Percentiles rank a stretch among this genome's conserved stretches.
phyloP scores from a whole-genome alignment of 2,329 filamentous ascomycete genomes.

The Beauveria bassiana region DNA sequence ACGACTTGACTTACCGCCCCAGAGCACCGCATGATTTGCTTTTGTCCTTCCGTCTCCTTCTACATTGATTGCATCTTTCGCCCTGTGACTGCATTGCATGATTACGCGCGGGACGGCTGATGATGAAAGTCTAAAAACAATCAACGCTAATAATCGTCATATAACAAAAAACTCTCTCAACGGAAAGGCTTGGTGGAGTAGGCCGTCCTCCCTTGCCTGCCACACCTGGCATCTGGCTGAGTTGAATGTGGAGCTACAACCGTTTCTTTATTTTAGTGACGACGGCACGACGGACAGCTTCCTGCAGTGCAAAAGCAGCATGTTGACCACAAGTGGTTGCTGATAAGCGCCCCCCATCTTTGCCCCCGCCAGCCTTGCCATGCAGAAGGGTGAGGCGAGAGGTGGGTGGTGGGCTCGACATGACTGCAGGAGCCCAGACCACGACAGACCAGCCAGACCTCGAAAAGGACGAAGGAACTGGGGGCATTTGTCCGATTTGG shows the following conservation, averaged over 20 bases:
- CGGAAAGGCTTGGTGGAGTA: not conserved
- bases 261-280: not conserved
- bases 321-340: not conserved
- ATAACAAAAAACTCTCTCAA: not conserved
- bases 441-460: not conserved
- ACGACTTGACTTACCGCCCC: not conserved
- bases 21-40: not conserved
- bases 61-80: not conserved
- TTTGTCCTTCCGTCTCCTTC: not conserved
- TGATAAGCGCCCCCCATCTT: not conserved
- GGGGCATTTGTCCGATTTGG: not conserved
- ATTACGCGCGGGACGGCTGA: not conserved
- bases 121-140: not conserved
- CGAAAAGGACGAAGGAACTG: not conserved
- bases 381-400: not conserved
- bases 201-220: not conserved
- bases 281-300: not conserved
- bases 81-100: not conserved
- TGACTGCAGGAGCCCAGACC: constrained; percentile 5
- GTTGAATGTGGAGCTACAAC: not conserved
- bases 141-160: too few relatives aligned
- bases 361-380: not conserved
- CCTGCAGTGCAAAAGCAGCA: not conserved
- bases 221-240: not conserved
- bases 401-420: not conserved